Evolutionary conservation across 139 green algal species (phyloP), one percentile per base, ranked within the genome.

Genomic region (Yamagishiella unicocca): DNA sequence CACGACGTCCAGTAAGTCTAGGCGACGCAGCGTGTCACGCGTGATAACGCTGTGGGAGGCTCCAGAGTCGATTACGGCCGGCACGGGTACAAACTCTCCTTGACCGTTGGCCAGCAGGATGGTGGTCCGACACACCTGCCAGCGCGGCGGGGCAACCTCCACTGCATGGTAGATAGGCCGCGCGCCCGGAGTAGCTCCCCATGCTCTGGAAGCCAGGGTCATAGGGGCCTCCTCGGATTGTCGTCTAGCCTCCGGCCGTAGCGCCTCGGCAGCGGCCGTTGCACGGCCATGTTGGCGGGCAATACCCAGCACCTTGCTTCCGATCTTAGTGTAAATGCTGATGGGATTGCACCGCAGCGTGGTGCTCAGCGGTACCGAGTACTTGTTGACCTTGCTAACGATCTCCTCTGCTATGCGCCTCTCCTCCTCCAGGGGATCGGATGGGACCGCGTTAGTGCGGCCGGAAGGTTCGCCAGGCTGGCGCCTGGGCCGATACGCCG

Each of bases 281-380:
- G 40, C 9, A 9, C 1, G 12, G 72, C 22, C 19, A 12, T 68
- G 50, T n/a, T 55, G 37, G 22, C 76, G 6, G 4, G 76, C 76
- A 9, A 83, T 54, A 4, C 54, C 37, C 35, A 83, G 24, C 8
- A 71, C 9, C 22, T 9, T 24, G 35, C 53, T 53, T 0, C 76
- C 76, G 24, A 83, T 25, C 35, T 83, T 83, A 3, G 37, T 71
- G 33, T 83, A 83, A 21, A 82, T 68, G n/a, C 25, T 31, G 31
- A 50, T 50, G 0, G 74, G 50, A 33, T 82, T 82, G 33, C 50
- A 67, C 2, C 74, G 46, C 0, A 83, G 53, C 0, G 76, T 27
- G 4, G 17, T 54, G 0, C 76, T 25, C 35, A 83, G 54, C 5
- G 76, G 53, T 2, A 83, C 0, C 1, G 53, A 2, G 35, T 55